These are phyloP conservation scores for Colletotrichum australisinense DNA, from an alignment of 2,329 filamentous ascomycete genomes.

Conservation along the genomic window DNA sequence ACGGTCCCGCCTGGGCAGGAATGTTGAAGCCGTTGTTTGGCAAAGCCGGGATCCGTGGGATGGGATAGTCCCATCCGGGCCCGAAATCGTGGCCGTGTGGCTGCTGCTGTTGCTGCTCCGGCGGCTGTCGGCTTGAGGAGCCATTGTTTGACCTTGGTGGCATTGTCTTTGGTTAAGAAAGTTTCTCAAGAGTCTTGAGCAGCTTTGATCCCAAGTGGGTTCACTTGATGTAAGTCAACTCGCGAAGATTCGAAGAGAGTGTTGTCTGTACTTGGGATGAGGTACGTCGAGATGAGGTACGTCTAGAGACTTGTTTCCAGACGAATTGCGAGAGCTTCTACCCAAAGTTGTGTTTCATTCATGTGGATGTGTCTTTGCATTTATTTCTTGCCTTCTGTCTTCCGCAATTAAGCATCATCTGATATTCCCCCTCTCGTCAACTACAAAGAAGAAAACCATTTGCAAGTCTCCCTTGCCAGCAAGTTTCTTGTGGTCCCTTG, in stretches of 20 bases:
- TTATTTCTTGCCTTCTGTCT: neutral
- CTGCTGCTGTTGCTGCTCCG: neutral
- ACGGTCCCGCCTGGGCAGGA: neutral
- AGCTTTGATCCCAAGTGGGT: neutral
- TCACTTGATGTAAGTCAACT: neutral
- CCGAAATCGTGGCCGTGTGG: neutral
- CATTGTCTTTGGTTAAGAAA: neutral
- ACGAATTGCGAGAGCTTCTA: neutral
- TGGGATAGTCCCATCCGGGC: neutral
- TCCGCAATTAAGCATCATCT: neutral
- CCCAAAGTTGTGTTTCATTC: neutral
- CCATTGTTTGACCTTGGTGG: neutral
- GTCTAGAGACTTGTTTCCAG: neutral
- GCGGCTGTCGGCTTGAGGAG: neutral
- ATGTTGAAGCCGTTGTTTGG: neutral
- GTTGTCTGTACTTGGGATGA: neutral
- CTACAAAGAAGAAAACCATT: neutral
- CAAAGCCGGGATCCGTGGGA: neutral
- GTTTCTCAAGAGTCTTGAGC: neutral
- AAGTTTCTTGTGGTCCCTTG: neutral
- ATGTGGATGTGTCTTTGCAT: neutral
- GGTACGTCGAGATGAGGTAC: no score
- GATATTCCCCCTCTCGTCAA: neutral
- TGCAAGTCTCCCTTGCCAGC: neutral
- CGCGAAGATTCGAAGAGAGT: neutral